Conservation (phyloP, 2,329 filamentous ascomycete genomes). For the Pseudogymnoascus sp. region DNA sequence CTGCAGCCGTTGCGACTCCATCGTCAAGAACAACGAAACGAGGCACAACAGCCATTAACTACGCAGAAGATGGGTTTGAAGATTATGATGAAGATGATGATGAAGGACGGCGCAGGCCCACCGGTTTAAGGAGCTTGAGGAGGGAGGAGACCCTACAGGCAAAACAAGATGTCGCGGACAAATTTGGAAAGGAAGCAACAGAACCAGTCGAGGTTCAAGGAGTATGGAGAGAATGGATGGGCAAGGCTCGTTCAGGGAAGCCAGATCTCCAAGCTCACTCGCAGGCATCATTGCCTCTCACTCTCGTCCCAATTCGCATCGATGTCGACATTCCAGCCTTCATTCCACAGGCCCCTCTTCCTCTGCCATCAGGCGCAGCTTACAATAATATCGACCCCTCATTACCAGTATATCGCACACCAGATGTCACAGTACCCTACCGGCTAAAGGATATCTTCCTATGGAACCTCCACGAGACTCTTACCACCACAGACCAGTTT, state of each 20-base stretch:
- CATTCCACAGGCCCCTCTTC: constrained; percentile 58
- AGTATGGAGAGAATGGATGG: constrained; percentile 95
- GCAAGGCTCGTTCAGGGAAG: constrained; percentile 55
- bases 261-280: constrained; percentile 56
- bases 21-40: constrained; percentile 87
- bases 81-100: constrained; percentile 72
- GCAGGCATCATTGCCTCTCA: constrained; percentile 73
- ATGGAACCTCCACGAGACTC: constrained; percentile 93
- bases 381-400: constrained; percentile 61
- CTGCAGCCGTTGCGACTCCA: constrained; percentile 57
- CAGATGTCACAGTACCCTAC: constrained; percentile 76
- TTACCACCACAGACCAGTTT: constrained; percentile 93
- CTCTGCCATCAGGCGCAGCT: constrained; percentile 52
- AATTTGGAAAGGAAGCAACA: constrained; percentile 74
- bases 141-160: constrained; percentile 64
- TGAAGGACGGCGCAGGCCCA: constrained; percentile 64
- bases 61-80: constrained; percentile 92
- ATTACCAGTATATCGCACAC: constrained; percentile 70
- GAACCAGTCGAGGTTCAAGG: constrained; percentile 79
- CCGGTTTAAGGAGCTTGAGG: constrained; percentile 75
- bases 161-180: constrained; percentile 62
- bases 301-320: constrained; percentile 90
- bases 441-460: constrained; percentile 91
- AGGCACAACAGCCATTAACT: constrained; percentile 94
- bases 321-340: constrained; percentile 86